Conservation (phyloP, 768 basidiomycete genomes). For the Lactifluus subvellereus region DNA sequence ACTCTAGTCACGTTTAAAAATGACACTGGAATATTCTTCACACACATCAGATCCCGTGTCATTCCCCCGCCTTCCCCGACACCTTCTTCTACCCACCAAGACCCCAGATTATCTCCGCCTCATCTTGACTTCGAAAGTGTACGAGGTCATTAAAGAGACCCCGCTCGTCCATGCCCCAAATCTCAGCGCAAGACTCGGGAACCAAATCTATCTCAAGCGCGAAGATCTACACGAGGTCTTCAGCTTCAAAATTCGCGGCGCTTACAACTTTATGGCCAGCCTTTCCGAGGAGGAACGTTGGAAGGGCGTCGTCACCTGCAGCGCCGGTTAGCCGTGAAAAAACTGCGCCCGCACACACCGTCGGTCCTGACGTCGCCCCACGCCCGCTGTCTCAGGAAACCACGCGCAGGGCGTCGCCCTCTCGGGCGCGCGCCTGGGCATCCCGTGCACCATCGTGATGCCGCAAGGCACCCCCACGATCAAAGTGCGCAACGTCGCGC, state of each 20-base stretch:
- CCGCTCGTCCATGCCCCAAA: conserved; percentile 84
- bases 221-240: conserved; percentile 98
- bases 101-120: conserved; percentile 86
- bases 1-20: conserved; percentile 22
- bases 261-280: conserved; percentile 97
- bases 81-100: conserved; percentile 56
- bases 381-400: conserved; percentile 56
- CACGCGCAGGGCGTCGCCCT: conserved; percentile 98
- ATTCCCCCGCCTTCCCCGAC: conserved; percentile 63
- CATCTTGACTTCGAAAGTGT: conserved; percentile 85
- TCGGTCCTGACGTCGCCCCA: conserved; percentile 14
- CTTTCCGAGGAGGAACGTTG: conserved; percentile 84
- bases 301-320: conserved; percentile 97
- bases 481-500: conserved; percentile 93
- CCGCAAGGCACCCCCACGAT: conserved; percentile 91
- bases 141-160: conserved; percentile 84
- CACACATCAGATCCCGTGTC: conserved; percentile 56
- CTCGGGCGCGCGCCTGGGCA: conserved; percentile 78
- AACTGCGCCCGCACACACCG: neutral
- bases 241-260: conserved; percentile 97
- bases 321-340: conserved; percentile 68
- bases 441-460: conserved; percentile 99
- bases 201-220: conserved; percentile 92
- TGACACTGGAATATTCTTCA: conserved; percentile 64
- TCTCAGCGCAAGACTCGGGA: conserved; percentile 82